phyloP scores from a whole-genome alignment of 345 rosid genomes.

The sweet orange (Citrus sinensis) region DVS_A1.0 CM039163.1:44932001-44932500 shows the following conservation, averaged over 20 bases:
- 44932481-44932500: neutral
- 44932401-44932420: neutral
- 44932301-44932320: neutral
- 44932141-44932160: constrained; percentile 91
- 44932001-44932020: constrained; percentile 10
- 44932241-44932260: constrained; percentile 83
- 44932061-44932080: neutral
- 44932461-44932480: neutral
- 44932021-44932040: neutral
- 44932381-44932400: neutral
- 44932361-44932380: neutral
- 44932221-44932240: constrained; percentile 84
- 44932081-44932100: constrained; percentile 6
- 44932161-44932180: constrained; percentile 96
- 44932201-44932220: constrained; percentile 79
- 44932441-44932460: neutral
- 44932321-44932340: neutral
- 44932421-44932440: neutral
- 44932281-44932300: neutral
- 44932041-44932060: neutral
- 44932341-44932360: neutral
- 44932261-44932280: constrained; percentile 5
- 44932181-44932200: constrained; percentile 94
- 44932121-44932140: constrained; percentile 96
- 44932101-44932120: constrained; percentile 48